phyloP scores from a whole-genome alignment of 73 alveolate species.

The Tetrahymena malaccensis region DNA sequence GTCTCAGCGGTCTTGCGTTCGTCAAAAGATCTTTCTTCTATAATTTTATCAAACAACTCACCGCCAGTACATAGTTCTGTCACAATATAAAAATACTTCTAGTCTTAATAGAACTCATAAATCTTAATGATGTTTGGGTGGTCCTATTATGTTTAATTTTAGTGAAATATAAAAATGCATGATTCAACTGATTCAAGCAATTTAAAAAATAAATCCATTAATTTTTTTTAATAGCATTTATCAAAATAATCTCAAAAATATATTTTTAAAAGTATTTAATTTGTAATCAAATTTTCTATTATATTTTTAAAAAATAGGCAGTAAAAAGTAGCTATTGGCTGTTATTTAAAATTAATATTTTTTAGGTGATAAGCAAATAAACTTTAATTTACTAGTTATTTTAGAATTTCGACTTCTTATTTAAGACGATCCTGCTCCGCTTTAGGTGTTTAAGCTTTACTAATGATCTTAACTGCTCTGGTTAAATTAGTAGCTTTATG shows the following conservation, averaged over 20 bases:
- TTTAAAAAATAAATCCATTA: too few relatives aligned
- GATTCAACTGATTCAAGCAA: too few relatives aligned
- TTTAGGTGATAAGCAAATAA: background rate
- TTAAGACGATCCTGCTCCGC: constrained; percentile 51
- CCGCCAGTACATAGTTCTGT: constrained; percentile 77
- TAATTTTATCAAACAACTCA: constrained; percentile 54
- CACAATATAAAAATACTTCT: constrained; percentile 53
- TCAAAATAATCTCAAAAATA: too few relatives aligned
- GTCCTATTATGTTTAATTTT: constrained; percentile 15
- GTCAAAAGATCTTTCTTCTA: constrained; percentile 38
- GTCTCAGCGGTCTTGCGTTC: constrained; percentile 61
- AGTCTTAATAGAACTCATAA: constrained; percentile 52
- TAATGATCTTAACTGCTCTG: constrained; percentile 63
- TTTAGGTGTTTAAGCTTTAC: constrained; percentile 48
- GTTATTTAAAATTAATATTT: too few relatives aligned
- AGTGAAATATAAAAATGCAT: background rate
- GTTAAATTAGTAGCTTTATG: constrained; percentile 54
- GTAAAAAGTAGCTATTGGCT: too few relatives aligned
- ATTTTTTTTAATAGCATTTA: too few relatives aligned
- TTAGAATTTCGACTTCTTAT: constrained; percentile 61
- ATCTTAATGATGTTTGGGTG: constrained; percentile 69
- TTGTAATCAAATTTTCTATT: too few relatives aligned
- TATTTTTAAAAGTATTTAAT: too few relatives aligned
- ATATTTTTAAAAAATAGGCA: too few relatives aligned
- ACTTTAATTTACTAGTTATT: constrained; percentile 51